phyloP scores from a whole-genome alignment of 1,139 yeast genomes.

The Diutina neorugosa region DNA sequence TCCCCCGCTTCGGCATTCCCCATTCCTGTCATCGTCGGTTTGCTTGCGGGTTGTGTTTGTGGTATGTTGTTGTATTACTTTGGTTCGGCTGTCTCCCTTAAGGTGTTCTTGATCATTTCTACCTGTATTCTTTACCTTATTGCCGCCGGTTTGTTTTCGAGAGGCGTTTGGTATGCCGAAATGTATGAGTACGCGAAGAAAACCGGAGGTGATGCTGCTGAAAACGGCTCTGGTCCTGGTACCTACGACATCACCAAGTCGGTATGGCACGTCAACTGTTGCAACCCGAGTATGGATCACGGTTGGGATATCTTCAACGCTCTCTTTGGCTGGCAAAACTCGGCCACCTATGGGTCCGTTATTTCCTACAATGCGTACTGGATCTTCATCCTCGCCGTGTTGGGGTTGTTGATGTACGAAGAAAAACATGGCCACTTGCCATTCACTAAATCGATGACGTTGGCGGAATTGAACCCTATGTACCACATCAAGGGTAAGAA shows the following conservation, averaged over 20 bases:
- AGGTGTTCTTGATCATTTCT: slow-evolving; percentile 66
- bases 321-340: slow-evolving; percentile 80
- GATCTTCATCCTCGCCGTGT: slow-evolving; percentile 44
- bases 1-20: slow-evolving; percentile 76
- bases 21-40: slow-evolving; percentile 67
- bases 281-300: slow-evolving; percentile 78
- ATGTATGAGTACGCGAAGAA: slow-evolving; percentile 43
- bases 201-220: slow-evolving; percentile 86
- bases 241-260: slow-evolving; percentile 64
- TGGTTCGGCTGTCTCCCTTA: slow-evolving; percentile 68
- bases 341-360: slow-evolving; percentile 84
- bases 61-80: slow-evolving; percentile 63
- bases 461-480: slow-evolving; percentile 56
- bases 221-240: slow-evolving; percentile 86
- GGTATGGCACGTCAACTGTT: slow-evolving; percentile 93
- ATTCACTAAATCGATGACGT: slow-evolving; percentile 35
- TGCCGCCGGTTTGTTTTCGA: slow-evolving; percentile 79
- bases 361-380: slow-evolving; percentile 77
- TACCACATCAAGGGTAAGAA: slow-evolving; percentile 59
- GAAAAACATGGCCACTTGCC: slow-evolving; percentile 61
- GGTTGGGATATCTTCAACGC: slow-evolving; percentile 94
- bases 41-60: slow-evolving; percentile 57
- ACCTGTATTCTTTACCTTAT: slow-evolving; percentile 76
- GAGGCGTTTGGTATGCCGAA: slow-evolving; percentile 85
- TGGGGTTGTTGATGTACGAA: slow-evolving; percentile 56